phyloP scores from a whole-genome alignment of 495 filamentous ascomycete species.

The Penicillium pulvis region DNA sequence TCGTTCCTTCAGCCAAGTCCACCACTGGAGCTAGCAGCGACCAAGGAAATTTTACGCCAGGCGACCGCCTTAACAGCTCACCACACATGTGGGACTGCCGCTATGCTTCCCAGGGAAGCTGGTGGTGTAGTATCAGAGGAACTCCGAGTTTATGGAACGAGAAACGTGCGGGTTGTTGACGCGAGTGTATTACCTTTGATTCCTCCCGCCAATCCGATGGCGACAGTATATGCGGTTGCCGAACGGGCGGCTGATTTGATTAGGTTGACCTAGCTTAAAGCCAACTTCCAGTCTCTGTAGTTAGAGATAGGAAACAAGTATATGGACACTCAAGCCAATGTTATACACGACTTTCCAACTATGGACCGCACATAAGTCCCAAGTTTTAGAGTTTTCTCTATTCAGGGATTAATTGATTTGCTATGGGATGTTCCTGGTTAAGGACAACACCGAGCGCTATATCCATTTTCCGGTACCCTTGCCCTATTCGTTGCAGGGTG shows the following conservation, averaged over 20 bases:
- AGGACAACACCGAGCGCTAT: no score
- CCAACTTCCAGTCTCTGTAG: no score
- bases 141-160: conserved; percentile 49
- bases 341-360: no score
- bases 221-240: conserved; percentile 54
- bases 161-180: conserved; percentile 54
- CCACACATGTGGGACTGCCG: conserved; percentile 23
- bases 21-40: conserved; percentile 7
- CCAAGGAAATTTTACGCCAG: conserved; percentile 8
- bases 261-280: not conserved
- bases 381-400: no score
- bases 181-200: conserved; percentile 55
- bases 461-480: no score
- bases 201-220: conserved; percentile 51
- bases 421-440: no score
- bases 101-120: conserved; percentile 45
- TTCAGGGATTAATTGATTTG: no score
- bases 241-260: conserved; percentile 57
- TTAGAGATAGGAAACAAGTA: no score
- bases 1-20: conserved; percentile 9
- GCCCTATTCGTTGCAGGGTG: no score
- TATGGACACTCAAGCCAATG: no score
- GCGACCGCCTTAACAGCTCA: conserved; percentile 11
- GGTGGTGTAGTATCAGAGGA: conserved; percentile 53
- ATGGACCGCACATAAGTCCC: no score